These are phyloP conservation scores for Hanseniaspora vineae DNA, from an alignment of 805 yeast genomes.

Conservation along the genomic window DNA sequence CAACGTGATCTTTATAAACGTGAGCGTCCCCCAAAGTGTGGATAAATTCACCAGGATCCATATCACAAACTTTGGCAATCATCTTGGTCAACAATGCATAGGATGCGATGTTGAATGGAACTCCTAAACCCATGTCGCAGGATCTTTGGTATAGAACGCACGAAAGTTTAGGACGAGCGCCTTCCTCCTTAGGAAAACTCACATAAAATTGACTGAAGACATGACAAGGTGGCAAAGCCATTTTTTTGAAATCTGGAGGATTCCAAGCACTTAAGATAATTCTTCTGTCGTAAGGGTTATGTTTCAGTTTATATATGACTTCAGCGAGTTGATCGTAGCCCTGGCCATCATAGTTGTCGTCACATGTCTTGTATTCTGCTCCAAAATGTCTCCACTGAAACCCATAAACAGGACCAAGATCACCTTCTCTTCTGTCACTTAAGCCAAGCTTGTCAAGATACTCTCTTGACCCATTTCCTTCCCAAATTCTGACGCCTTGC, in stretches of 20 bases:
- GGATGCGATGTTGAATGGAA: conserved; percentile 95
- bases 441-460: conserved; percentile 77
- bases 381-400: conserved; percentile 99
- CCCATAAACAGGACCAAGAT: conserved; percentile 96
- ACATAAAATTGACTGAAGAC: conserved; percentile 94
- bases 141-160: conserved; percentile 91
- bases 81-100: conserved; percentile 84
- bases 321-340: conserved; percentile 86
- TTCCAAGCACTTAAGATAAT: conserved; percentile 97
- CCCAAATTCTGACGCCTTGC: conserved; percentile 95
- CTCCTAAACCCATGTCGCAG: conserved; percentile 99
- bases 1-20: conserved; percentile 85
- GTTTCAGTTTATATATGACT: conserved; percentile 66
- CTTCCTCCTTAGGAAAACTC: conserved; percentile 48
- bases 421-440: conserved; percentile 74
- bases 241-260: conserved; percentile 82
- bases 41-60: conserved; percentile 91
- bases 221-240: conserved; percentile 99
- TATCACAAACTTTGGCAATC: conserved; percentile 91
- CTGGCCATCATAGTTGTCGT: conserved; percentile 72
- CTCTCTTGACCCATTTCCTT: conserved; percentile 93
- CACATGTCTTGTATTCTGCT: conserved; percentile 78
- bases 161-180: conserved; percentile 53
- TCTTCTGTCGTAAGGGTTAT: conserved; percentile 88
- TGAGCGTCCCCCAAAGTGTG: conserved; percentile 97